Evolutionary conservation across 352 stramenopile species (phyloP).

Genomic region (Phytopythium aichiense): DNA sequence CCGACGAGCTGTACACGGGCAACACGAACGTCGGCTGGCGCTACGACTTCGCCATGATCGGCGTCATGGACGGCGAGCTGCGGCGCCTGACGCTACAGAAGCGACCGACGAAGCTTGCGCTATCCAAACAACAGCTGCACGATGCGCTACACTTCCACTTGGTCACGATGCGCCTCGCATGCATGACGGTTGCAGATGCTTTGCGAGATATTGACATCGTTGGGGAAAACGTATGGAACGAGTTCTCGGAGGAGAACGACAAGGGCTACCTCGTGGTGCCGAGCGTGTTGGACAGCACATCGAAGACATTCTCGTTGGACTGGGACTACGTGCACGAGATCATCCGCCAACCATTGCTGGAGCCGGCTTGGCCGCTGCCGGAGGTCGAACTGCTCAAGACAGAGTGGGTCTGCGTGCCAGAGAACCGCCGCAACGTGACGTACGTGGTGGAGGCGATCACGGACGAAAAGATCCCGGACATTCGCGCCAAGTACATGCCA

Average conservation of each 20-base stretch:
- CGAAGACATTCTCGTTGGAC: constrained; percentile 33
- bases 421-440: constrained; percentile 58
- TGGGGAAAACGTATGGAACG: constrained; percentile 59
- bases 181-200: constrained; percentile 70
- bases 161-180: constrained; percentile 71
- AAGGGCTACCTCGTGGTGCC: constrained; percentile 85
- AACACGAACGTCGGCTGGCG: constrained; percentile 78
- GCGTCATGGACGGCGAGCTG: constrained; percentile 64
- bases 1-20: constrained; percentile 74
- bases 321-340: constrained; percentile 68
- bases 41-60: constrained; percentile 78
- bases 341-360: constrained; percentile 52
- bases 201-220: constrained; percentile 63
- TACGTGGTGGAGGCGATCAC: constrained; percentile 56
- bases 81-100: constrained; percentile 62
- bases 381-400: constrained; percentile 5
- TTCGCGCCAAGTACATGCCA: constrained; percentile 40
- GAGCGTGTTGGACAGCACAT: constrained; percentile 25
- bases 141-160: constrained; percentile 73
- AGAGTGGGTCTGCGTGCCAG: constrained; percentile 78
- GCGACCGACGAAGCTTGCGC: constrained; percentile 23
- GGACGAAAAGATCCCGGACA: constrained; percentile 34
- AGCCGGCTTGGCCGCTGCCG: constrained; percentile 66
- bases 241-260: constrained; percentile 86
- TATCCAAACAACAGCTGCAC: constrained; percentile 58